phyloP scores from a whole-genome alignment of 2,329 filamentous ascomycete species.

The Ilyonectria sp. region DNA sequence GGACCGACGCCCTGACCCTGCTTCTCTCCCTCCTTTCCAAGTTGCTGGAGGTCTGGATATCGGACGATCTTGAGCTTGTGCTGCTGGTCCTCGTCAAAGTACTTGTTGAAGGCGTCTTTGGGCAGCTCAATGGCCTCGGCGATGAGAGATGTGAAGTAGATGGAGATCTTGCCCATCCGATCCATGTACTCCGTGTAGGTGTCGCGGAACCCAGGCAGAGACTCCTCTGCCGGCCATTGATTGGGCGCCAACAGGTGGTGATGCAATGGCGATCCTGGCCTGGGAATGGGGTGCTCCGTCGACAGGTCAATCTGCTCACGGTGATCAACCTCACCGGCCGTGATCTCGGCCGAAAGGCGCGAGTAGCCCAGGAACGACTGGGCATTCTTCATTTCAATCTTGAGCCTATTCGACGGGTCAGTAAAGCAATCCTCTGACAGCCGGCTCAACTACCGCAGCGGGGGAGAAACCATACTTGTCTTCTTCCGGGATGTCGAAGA shows the following conservation, averaged over 20 bases:
- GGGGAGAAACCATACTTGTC: conserved; percentile 73
- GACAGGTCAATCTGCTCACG: conserved; percentile 91
- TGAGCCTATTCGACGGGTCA: conserved; percentile 60
- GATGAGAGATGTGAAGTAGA: conserved; percentile 83
- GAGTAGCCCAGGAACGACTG: conserved; percentile 81
- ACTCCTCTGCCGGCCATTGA: conserved; percentile 80
- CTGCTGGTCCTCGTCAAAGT: conserved; percentile 82
- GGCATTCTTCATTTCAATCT: conserved; percentile 82
- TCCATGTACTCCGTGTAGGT: conserved; percentile 83
- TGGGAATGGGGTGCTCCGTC: conserved; percentile 80
- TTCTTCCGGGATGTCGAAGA: conserved; percentile 82
- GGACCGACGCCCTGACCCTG: conserved; percentile 78
- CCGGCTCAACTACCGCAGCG: neutral
- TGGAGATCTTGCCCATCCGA: conserved; percentile 80
- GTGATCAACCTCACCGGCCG: conserved; percentile 82
- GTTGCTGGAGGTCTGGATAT: conserved; percentile 80
- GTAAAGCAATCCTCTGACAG: neutral
- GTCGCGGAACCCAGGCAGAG: conserved; percentile 77
- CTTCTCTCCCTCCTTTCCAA: conserved; percentile 61
- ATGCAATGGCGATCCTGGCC: conserved; percentile 75
- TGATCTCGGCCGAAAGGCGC: conserved; percentile 77
- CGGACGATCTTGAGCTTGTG: conserved; percentile 93
- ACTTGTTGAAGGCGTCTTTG: conserved; percentile 78
- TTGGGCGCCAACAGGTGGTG: conserved; percentile 83
- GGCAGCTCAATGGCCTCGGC: conserved; percentile 87